Conservation (phyloP, 192 early-diverging fungal genomes). For the Coemansia interrupta region DNA sequence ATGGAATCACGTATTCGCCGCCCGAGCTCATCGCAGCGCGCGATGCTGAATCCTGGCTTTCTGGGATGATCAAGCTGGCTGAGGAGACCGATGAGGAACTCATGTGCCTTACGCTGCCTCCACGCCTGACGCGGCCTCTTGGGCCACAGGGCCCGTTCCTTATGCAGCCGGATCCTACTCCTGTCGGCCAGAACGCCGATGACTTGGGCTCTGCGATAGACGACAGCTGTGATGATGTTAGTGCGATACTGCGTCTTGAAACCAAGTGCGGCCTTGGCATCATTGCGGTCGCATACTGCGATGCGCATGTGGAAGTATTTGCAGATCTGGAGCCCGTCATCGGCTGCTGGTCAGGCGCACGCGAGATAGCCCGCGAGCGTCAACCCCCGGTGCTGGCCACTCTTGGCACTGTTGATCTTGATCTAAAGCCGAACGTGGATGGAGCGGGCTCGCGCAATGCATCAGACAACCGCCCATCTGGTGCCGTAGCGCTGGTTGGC, state of each 20-base stretch:
- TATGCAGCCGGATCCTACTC: slow-evolving; percentile 48
- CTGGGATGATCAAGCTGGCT: slow-evolving; percentile 16
- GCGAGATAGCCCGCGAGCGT: slow-evolving; percentile 8
- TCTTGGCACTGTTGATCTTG: slow-evolving; percentile 57
- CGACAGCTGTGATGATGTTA: slow-evolving; percentile 35
- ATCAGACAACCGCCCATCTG: slow-evolving; percentile 3
- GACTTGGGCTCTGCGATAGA: slow-evolving; percentile 16
- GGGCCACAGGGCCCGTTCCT: slow-evolving; percentile 49
- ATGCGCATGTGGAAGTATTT: slow-evolving; percentile 63
- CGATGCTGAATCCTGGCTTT: slow-evolving; percentile 30
- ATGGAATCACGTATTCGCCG: slow-evolving; percentile 29
- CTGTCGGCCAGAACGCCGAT: slow-evolving; percentile 6
- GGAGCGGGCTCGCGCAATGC: background rate
- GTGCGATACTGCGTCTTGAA: slow-evolving; percentile 39
- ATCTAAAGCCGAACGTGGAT: slow-evolving; percentile 22
- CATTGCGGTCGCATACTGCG: slow-evolving; percentile 57
- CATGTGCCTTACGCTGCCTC: slow-evolving; percentile 29
- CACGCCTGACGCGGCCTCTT: slow-evolving; percentile 11
- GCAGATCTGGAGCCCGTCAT: slow-evolving; percentile 58
- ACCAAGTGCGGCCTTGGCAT: slow-evolving; percentile 51
- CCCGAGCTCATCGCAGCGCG: slow-evolving; percentile 43
- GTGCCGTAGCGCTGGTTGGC: slow-evolving; percentile 53
- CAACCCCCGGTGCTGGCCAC: slow-evolving; percentile 54
- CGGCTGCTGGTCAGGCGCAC: slow-evolving; percentile 31
- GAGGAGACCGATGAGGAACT: slow-evolving; percentile 10